Evolutionary conservation across 2,329 filamentous ascomycete species (phyloP).

Genomic region (Cadophora malorum): DNA sequence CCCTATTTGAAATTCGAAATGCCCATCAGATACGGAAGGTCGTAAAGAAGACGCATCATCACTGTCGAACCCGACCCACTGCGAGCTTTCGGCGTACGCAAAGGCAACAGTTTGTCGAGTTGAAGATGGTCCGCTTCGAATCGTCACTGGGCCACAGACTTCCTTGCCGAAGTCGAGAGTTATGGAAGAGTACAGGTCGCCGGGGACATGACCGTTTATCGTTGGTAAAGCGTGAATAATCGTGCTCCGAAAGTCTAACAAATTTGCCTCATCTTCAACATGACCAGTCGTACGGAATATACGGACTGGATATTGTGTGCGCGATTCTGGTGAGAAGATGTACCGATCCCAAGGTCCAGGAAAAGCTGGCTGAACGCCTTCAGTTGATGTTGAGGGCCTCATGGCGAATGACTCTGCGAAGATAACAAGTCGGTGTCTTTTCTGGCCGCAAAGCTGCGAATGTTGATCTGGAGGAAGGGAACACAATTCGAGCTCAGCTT

Average conservation of each 20-base stretch:
- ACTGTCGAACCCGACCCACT: slow-evolving; percentile 28
- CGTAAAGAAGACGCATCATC: slow-evolving; percentile 24
- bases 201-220: slow-evolving; percentile 2
- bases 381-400: not conserved
- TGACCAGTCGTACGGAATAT: slow-evolving; percentile 23
- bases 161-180: slow-evolving; percentile 27
- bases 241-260: slow-evolving; percentile 25
- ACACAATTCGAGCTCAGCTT: not conserved
- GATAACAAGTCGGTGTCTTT: no score
- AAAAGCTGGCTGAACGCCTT: slow-evolving; percentile 25
- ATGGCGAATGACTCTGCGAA: not conserved
- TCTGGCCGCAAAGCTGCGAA: not conserved
- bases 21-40: slow-evolving; percentile 21
- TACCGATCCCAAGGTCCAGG: slow-evolving; percentile 26
- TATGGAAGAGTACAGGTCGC: slow-evolving; percentile 22
- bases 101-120: slow-evolving; percentile 15
- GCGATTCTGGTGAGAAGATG: slow-evolving; percentile 26
- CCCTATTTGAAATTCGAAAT: slow-evolving; percentile 26
- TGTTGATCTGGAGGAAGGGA: not conserved
- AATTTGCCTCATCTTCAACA: slow-evolving; percentile 16
- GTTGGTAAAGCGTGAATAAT: slow-evolving; percentile 11
- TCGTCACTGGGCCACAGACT: slow-evolving; percentile 22
- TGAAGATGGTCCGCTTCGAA: slow-evolving; percentile 16
- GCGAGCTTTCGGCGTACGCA: slow-evolving; percentile 24
- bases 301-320: slow-evolving; percentile 27